These are phyloP conservation scores for Myxozyma sirexii DNA, from an alignment of 805 yeast genomes.

Conservation along the genomic window DNA sequence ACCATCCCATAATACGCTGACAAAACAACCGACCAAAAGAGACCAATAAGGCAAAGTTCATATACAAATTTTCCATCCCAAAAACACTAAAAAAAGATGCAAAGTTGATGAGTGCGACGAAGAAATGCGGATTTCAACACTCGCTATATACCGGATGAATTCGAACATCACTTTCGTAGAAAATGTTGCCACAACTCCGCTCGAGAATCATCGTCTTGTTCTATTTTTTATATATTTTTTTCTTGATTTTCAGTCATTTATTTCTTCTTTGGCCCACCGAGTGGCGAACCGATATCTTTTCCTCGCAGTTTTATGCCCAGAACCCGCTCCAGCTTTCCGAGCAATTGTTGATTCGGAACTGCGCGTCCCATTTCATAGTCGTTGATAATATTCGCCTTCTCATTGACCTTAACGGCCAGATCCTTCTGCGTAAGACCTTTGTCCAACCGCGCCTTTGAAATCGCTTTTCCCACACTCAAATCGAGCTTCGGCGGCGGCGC, in stretches of 20 bases:
- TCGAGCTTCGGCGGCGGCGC: slow-evolving; percentile 91
- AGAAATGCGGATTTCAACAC: too few relatives aligned
- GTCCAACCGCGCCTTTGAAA: slow-evolving; percentile 81
- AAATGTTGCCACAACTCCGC: too few relatives aligned
- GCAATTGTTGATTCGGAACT: slow-evolving; percentile 90
- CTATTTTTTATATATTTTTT: background rate
- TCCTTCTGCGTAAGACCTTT: slow-evolving; percentile 93
- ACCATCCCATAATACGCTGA: background rate
- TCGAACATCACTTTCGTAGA: background rate
- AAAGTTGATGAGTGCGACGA: background rate
- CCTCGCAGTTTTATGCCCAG: slow-evolving; percentile 95
- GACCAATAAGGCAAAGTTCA: background rate
- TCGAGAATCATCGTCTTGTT: background rate
- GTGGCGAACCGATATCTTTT: slow-evolving; percentile 89
- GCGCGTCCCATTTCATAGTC: slow-evolving; percentile 98
- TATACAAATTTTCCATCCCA: background rate
- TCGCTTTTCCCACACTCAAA: slow-evolving; percentile 80
- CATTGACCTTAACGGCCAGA: slow-evolving; percentile 91
- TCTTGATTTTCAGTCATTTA: slow-evolving; percentile 10
- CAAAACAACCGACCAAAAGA: background rate
- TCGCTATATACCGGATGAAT: too few relatives aligned
- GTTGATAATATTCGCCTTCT: slow-evolving; percentile 91
- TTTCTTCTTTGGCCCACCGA: slow-evolving; percentile 53
- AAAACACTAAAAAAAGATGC: background rate
- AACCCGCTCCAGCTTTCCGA: slow-evolving; percentile 90